Evolutionary conservation across 2,329 filamentous ascomycete species (phyloP).

Genomic region (Penicillium sp.): DNA sequence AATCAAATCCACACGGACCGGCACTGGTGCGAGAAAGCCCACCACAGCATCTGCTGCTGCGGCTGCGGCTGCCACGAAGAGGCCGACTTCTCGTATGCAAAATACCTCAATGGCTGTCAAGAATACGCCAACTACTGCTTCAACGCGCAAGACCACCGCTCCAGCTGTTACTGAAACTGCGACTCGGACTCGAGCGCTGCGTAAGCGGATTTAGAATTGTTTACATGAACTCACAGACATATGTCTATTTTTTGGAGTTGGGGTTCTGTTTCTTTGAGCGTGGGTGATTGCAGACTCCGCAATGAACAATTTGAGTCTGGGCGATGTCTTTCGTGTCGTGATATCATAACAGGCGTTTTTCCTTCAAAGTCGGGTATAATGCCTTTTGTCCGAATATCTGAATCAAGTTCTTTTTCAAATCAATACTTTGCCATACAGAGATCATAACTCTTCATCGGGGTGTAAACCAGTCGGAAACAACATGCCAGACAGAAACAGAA

Average conservation of each 20-base stretch:
- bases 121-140: slow-evolving; percentile 31
- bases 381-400: neutral
- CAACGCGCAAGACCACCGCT: slow-evolving; percentile 35
- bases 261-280: slow-evolving; percentile 3
- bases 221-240: neutral
- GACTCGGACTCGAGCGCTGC: slow-evolving; percentile 39
- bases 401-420: neutral
- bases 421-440: neutral
- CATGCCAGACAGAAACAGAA: no score
- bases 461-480: neutral
- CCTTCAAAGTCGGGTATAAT: neutral
- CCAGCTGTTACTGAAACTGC: slow-evolving; percentile 30
- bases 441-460: neutral
- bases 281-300: slow-evolving; percentile 4
- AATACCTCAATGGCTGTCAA: slow-evolving; percentile 37
- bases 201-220: slow-evolving; percentile 37
- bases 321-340: neutral
- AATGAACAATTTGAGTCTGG: slow-evolving; percentile 1
- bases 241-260: slow-evolving; percentile 1
- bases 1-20: slow-evolving; percentile 31
- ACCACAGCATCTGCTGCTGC: slow-evolving; percentile 25
- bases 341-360: slow-evolving; percentile 2
- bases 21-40: slow-evolving; percentile 30
- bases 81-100: slow-evolving; percentile 29
- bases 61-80: slow-evolving; percentile 31